Evolutionary conservation across 78 protist genomes (phyloP), one percentile per base, ranked within the genome.

Genomic region (Cavenderia fasciculata): DNA sequence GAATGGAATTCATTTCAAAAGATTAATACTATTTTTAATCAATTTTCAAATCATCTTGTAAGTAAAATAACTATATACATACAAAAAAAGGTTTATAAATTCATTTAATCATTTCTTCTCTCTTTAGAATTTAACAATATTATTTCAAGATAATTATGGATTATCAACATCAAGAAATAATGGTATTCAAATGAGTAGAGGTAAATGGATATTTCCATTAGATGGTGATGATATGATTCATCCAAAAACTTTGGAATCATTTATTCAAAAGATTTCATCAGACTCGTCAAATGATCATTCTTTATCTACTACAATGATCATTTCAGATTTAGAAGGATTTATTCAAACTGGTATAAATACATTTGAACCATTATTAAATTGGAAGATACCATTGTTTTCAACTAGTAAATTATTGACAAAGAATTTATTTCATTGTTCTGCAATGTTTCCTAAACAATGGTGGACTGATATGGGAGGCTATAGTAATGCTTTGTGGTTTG

Each of bases 221-320:
- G 90, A 82, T 56, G n/a, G 79, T 3, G 90, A 82, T 68, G 90
- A 82, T 68, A 4, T 43, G 14, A 51, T 82, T 11, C n/a, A n/a
- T n/a, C n/a, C n/a, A n/a, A n/a, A n/a, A n/a, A n/a, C n/a, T n/a
- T n/a, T n/a, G n/a, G n/a, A n/a, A n/a, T n/a, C n/a, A n/a, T n/a
- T n/a, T n/a, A n/a, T n/a, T n/a, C n/a, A n/a, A n/a, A n/a, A n/a
- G n/a, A n/a, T n/a, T n/a, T n/a, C n/a, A n/a, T n/a, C n/a, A n/a
- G n/a, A n/a, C n/a, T n/a, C n/a, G n/a, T n/a, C n/a, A n/a, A n/a
- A n/a, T n/a, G n/a, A n/a, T n/a, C n/a, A n/a, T n/a, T n/a, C n/a
- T n/a, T n/a, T n/a, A n/a, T n/a, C n/a, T 31, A 47, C 52, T 43
- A 41, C 47, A 4, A 31, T 82, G 0, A n/a, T 82, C 2, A 51